A percentile compares a stretch with the other conserved stretches of the same genome.
phyloP scores from a whole-genome alignment of 1,284 basidiomycete species.

The Marasmius oreades region DNA sequence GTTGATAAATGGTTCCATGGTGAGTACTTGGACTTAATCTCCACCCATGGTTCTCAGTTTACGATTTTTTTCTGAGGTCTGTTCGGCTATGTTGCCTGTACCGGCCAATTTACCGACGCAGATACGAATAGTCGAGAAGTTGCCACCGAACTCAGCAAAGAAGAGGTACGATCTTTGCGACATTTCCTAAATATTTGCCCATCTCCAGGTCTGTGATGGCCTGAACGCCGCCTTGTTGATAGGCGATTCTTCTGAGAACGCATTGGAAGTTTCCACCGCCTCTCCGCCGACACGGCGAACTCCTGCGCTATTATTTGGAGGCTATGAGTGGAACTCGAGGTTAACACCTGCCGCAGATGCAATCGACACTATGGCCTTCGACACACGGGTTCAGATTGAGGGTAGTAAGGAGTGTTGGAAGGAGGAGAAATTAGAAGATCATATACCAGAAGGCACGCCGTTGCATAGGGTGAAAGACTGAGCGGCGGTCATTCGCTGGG shows the following conservation, averaged over 20 bases:
- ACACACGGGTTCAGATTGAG: slow-evolving; percentile 45
- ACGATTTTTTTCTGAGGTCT: slow-evolving; percentile 31
- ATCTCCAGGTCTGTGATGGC: slow-evolving; percentile 56
- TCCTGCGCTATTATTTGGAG: slow-evolving; percentile 72
- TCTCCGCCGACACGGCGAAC: slow-evolving; percentile 25
- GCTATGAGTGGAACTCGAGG: slow-evolving; percentile 72
- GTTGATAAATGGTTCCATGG: slow-evolving; percentile 63
- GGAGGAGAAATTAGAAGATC: slow-evolving; percentile 38
- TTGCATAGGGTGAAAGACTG: slow-evolving; percentile 52
- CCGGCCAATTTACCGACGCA: slow-evolving; percentile 66
- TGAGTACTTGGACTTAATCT: slow-evolving; percentile 16
- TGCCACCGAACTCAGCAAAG: slow-evolving; percentile 62
- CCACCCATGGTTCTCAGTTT: not conserved
- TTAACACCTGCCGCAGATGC: slow-evolving; percentile 41
- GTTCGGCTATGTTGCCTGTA: slow-evolving; percentile 72
- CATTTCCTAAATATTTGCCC: not conserved
- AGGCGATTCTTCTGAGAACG: slow-evolving; percentile 80
- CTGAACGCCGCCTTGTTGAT: slow-evolving; percentile 64
- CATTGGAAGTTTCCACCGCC: slow-evolving; percentile 50
- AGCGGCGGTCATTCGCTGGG: slow-evolving; percentile 51
- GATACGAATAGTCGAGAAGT: slow-evolving; percentile 44
- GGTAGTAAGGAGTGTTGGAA: slow-evolving; percentile 55
- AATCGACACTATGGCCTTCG: slow-evolving; percentile 46
- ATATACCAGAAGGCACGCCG: slow-evolving; percentile 39
- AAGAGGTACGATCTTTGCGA: slow-evolving; percentile 45